Percentiles rank a stretch among this genome's conserved stretches.
phyloP scores from a whole-genome alignment of 2,329 filamentous ascomycete genomes.

The Neocucurbitaria cava region DNA sequence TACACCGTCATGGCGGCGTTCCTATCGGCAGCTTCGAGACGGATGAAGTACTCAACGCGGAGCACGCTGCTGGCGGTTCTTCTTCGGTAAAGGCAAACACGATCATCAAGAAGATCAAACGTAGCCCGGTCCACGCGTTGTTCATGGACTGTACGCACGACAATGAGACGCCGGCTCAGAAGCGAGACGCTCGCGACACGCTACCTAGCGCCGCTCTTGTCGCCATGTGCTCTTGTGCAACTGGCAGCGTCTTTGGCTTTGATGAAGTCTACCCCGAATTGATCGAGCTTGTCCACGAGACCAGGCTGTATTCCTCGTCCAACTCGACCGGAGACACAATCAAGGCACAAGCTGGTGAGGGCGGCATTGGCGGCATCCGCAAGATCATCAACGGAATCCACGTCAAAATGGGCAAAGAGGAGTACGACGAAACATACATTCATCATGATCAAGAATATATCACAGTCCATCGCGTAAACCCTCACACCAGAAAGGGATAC shows the following conservation, averaged over 20 bases:
- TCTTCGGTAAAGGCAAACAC: conserved; percentile 54
- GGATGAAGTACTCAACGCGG: conserved; percentile 78
- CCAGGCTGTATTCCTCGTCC: conserved; percentile 78
- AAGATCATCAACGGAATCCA: conserved; percentile 95
- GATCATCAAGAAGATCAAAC: conserved; percentile 80
- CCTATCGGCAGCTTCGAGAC: conserved; percentile 97
- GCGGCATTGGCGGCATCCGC: conserved; percentile 89
- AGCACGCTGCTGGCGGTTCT: conserved; percentile 49
- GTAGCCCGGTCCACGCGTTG: conserved; percentile 87
- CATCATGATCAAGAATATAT: conserved; percentile 97
- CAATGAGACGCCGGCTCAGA: conserved; percentile 95
- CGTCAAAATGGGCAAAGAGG: conserved; percentile 91
- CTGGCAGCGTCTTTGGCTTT: conserved; percentile 96
- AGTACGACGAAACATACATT: conserved; percentile 93
- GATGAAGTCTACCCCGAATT: conserved; percentile 94
- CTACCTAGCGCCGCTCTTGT: conserved; percentile 93
- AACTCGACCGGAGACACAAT: conserved; percentile 68
- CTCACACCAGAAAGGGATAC: conserved; percentile 88
- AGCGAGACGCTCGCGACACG: conserved; percentile 91
- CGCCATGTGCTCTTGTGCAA: conserved; percentile 93
- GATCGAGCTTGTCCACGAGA: conserved; percentile 93
- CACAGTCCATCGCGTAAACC: conserved; percentile 94
- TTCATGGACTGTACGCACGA: conserved; percentile 99
- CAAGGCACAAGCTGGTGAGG: conserved; percentile 72
- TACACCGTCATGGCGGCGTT: conserved; percentile 90